phyloP scores from a whole-genome alignment of 371 early-diverging fungal genomes.

The Coemansia sp. region DNA sequence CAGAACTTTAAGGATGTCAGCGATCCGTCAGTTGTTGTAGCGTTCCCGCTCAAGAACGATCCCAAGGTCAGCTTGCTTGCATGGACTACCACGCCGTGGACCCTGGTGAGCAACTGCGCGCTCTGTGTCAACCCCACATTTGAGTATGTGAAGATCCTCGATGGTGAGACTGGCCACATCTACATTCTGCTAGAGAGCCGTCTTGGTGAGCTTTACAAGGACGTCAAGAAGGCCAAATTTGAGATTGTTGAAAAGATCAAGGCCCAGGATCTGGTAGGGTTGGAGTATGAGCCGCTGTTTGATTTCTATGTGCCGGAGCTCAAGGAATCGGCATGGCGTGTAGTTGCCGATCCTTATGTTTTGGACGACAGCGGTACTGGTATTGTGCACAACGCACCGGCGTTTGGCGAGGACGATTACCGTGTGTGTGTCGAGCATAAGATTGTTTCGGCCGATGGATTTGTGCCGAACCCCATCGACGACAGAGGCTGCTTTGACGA shows the following conservation, averaged over 20 bases:
- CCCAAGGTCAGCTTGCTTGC: slow-evolving; percentile 83
- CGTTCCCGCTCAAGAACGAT: slow-evolving; percentile 91
- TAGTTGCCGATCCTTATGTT: slow-evolving; percentile 92
- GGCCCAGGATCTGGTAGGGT: slow-evolving; percentile 86
- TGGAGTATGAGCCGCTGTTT: slow-evolving; percentile 93
- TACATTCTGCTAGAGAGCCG: slow-evolving; percentile 88
- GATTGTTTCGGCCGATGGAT: slow-evolving; percentile 83
- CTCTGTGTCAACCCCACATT: slow-evolving; percentile 93
- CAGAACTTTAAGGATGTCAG: slow-evolving; percentile 99
- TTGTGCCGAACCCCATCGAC: slow-evolving; percentile 94
- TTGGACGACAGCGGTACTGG: slow-evolving; percentile 98
- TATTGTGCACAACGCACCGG: slow-evolving; percentile 99
- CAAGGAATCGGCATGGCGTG: slow-evolving; percentile 82
- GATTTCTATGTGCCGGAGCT: slow-evolving; percentile 75
- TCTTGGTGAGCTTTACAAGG: slow-evolving; percentile 87
- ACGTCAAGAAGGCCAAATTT: slow-evolving; percentile 93
- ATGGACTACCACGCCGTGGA: slow-evolving; percentile 99
- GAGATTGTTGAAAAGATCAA: slow-evolving; percentile 75
- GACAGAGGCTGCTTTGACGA: slow-evolving; percentile 89
- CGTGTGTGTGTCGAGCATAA: slow-evolving; percentile 88
- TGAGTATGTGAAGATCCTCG: slow-evolving; percentile 94
- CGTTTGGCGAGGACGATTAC: slow-evolving; percentile 99
- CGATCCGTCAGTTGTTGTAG: slow-evolving; percentile 96
- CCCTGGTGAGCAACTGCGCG: slow-evolving; percentile 96
- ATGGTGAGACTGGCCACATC: slow-evolving; percentile 70